A percentile compares a stretch with the other conserved stretches of the same genome.
phyloP scores from a whole-genome alignment of 1,284 basidiomycete species.

The Rhodotorula sp. region DNA sequence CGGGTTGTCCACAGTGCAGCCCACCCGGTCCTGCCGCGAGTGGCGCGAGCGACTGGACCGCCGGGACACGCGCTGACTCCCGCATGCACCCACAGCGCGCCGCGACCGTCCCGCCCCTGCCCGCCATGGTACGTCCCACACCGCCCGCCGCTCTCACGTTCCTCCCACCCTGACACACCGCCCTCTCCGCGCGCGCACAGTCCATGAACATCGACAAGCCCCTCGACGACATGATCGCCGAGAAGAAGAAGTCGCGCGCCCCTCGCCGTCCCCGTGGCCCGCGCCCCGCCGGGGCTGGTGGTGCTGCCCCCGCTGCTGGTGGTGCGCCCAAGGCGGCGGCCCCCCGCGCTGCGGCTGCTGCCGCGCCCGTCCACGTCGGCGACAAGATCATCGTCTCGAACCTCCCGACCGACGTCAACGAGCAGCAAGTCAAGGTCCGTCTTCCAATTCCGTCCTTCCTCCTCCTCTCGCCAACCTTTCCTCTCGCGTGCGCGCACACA shows the following conservation, averaged over 20 bases:
- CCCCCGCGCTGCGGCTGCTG: slow-evolving; percentile 7
- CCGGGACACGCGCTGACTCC: too few species aligned
- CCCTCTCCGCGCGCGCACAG: neutral
- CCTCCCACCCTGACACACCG: too few species aligned
- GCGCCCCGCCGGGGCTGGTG: slow-evolving; percentile 22
- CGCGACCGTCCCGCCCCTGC: too few species aligned
- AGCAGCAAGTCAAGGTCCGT: slow-evolving; percentile 81
- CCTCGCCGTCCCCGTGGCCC: slow-evolving; percentile 32
- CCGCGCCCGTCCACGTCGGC: slow-evolving; percentile 42
- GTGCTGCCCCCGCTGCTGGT: neutral
- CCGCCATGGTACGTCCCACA: neutral
- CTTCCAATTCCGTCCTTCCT: neutral
- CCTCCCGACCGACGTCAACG: slow-evolving; percentile 90
- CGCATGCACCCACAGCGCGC: too few species aligned
- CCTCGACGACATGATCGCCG: slow-evolving; percentile 71
- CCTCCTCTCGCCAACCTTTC: neutral
- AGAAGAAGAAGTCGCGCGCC: slow-evolving; percentile 39
- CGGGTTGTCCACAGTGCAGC: too few species aligned
- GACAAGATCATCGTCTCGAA: slow-evolving; percentile 95
- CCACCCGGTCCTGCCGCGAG: too few species aligned
- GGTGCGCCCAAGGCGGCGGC: slow-evolving; percentile 7
- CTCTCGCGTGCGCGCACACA: slow-evolving; percentile 45
- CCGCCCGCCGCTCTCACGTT: neutral
- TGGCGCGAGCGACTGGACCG: too few species aligned
- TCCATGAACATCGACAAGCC: slow-evolving; percentile 63